Evolutionary conservation across 2,329 filamentous ascomycete genomes (phyloP).

Genomic region (Microcyclospora pomicola): DNA sequence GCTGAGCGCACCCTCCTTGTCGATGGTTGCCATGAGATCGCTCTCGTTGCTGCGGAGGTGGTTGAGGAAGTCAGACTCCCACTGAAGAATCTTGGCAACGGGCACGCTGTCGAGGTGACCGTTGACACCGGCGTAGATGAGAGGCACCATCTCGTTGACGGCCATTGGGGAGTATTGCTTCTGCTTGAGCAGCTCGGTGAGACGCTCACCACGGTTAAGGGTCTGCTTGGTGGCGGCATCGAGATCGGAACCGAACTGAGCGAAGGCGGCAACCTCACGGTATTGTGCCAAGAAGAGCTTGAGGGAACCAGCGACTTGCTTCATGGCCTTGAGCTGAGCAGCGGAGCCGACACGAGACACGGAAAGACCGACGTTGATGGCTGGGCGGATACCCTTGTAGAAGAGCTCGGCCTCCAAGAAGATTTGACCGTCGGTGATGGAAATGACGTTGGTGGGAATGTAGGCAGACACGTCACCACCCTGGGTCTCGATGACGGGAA

Average conservation of each 20-base stretch:
- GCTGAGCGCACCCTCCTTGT: conserved; percentile 90
- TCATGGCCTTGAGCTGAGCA: conserved; percentile 99
- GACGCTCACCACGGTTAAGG: conserved; percentile 92
- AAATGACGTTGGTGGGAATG: conserved; percentile 99
- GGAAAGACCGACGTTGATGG: conserved; percentile 99
- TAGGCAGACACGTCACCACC: conserved; percentile 99
- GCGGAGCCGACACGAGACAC: conserved; percentile 99
- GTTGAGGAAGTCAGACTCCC: conserved; percentile 87
- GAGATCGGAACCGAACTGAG: conserved; percentile 99
- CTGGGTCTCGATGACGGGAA: conserved; percentile 98
- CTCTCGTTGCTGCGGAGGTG: conserved; percentile 86
- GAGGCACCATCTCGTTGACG: conserved; percentile 98
- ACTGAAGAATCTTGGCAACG: conserved; percentile 78
- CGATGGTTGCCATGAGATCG: conserved; percentile 71
- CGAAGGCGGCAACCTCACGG: conserved; percentile 99
- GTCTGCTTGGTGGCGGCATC: conserved; percentile 99
- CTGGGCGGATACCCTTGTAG: conserved; percentile 99
- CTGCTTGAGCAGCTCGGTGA: conserved; percentile 98
- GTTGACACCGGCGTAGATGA: conserved; percentile 99
- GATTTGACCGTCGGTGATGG: conserved; percentile 98
- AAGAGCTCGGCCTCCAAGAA: conserved; percentile 99
- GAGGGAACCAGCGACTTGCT: conserved; percentile 98
- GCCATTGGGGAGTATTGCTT: conserved; percentile 99
- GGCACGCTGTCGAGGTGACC: conserved; percentile 81
- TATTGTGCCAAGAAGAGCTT: conserved; percentile 99